Evolutionary conservation across 225 moss, liverwort and hornwort species (phyloP).

Genomic region (Bryum argenteum): DNA sequence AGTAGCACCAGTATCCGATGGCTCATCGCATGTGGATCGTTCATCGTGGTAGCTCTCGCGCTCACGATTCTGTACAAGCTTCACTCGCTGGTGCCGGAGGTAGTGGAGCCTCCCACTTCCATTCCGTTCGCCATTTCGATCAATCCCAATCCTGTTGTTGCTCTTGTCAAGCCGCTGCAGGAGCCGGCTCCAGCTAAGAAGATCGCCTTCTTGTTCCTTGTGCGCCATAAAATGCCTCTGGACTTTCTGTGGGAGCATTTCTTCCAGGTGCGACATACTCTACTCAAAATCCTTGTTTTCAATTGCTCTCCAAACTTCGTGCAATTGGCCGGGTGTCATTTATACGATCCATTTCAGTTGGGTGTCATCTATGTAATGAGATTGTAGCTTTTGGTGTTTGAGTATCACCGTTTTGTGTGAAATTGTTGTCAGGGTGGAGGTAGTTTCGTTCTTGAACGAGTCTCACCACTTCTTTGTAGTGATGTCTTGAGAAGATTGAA

Average conservation of each 20-base stretch:
- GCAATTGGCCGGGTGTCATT: too few species aligned
- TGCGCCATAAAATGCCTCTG: slow-evolving; percentile 63
- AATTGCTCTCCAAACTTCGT: too few species aligned
- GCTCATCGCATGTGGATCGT: slow-evolving; percentile 13
- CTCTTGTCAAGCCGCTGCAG: not conserved
- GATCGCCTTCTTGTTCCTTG: slow-evolving; percentile 58
- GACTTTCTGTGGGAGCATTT: slow-evolving; percentile 72
- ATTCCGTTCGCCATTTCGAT: slow-evolving; percentile 1
- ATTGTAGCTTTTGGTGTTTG: too few species aligned
- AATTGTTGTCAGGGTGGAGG: too few species aligned
- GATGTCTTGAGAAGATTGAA: too few species aligned
- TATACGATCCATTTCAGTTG: too few species aligned
- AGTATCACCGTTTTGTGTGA: too few species aligned
- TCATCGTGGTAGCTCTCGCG: slow-evolving; percentile 12
- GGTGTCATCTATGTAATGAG: too few species aligned
- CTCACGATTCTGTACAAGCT: slow-evolving; percentile 37
- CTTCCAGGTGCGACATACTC: slow-evolving; percentile 40
- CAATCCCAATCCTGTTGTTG: too few species aligned
- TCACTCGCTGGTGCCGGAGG: slow-evolving; percentile 37
- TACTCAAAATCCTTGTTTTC: too few species aligned
- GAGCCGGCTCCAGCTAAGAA: slow-evolving; percentile 26
- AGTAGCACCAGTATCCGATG: slow-evolving; percentile 3
- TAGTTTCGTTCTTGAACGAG: too few species aligned
- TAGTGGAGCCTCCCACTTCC: slow-evolving; percentile 27
- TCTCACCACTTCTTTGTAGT: too few species aligned